Evolutionary conservation across 352 stramenopile genomes (phyloP).

Genomic region (Pythium oligandrum): DNA sequence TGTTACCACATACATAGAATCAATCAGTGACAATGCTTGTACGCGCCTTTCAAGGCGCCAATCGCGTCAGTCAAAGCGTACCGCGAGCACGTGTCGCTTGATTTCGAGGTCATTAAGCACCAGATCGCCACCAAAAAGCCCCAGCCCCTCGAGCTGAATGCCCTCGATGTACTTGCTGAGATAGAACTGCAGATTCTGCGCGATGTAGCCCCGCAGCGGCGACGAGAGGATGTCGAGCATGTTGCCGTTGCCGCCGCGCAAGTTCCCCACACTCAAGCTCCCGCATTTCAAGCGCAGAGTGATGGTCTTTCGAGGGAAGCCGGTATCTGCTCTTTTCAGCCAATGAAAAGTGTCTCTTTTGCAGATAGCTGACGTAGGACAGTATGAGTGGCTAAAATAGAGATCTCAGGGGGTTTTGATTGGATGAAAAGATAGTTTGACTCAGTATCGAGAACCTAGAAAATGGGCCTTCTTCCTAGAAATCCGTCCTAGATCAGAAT

Average conservation of each 20-base stretch:
- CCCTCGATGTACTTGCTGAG: conserved; percentile 88
- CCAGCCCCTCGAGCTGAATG: conserved; percentile 82
- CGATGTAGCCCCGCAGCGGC: conserved; percentile 80
- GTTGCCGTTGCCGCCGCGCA: neutral
- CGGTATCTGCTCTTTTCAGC: conserved; percentile 1
- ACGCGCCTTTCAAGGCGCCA: no score
- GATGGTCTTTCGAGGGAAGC: conserved; percentile 1
- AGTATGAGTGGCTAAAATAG: no score
- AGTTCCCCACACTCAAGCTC: neutral
- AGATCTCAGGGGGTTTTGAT: no score
- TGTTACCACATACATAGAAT: conserved; percentile 11
- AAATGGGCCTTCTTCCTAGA: no score
- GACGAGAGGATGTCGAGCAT: conserved; percentile 87
- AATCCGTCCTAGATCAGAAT: no score
- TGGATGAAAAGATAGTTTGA: no score
- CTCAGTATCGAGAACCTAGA: no score
- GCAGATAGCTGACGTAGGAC: no score
- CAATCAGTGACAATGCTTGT: neutral
- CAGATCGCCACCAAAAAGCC: conserved; percentile 79
- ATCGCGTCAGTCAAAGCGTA: neutral
- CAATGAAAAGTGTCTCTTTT: no score
- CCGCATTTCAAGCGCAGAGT: neutral
- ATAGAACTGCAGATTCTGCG: conserved; percentile 86
- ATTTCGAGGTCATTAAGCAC: conserved; percentile 88
- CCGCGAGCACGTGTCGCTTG: conserved; percentile 79